Evolutionary conservation across 2,329 filamentous ascomycete genomes (phyloP), one percentile per base, ranked within the genome.

Genomic region (Calonectria fujianensis): DNA sequence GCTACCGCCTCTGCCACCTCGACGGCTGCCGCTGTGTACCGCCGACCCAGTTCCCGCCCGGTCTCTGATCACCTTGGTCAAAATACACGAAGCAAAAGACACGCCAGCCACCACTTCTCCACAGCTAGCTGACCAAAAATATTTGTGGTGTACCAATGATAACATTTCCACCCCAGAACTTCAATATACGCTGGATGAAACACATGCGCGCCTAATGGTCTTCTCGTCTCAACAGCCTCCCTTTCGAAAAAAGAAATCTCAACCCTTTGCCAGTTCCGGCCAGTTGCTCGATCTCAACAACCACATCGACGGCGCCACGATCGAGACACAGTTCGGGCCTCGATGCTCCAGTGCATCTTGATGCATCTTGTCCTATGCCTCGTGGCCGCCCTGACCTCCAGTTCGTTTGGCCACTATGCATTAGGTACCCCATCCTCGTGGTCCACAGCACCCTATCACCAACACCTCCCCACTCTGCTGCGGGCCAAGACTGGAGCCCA

Each of bases 251-350:
- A 29, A n/a, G 29, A 65, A 31, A 14, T 41, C 52, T 41, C 59
- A 50, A 29, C 31, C 35, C 14, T 24, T 59, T n/a, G 48, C 41
- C 37, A 18, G 35, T 31, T 63, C 57, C 48, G 69, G 65, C 37
- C 39, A 67, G n/a, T 16, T 45, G 57, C 16, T 18, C 67, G 73
- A 79, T 76, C 27, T 51, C 31, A 32, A 61, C 71, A 48, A 59
- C 27, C 16, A 24, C 64, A 11, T 71, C 64, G 32, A 35, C 61
- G 70, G 65, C 73, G 73, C 76, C 75, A 79, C 76, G 69, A 80
- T 80, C 77, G 69, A 52, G 66, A 32, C 27, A 45, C 18, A 65
- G 24, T 35, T 41, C 51, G 29, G 39, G 24, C 31, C n/a, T 35
- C 35, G 61, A 31, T 32, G 50, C n/a, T 45, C 39, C 32, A 39